Evolutionary conservation across 805 yeast genomes (phyloP).

Genomic region (Ogataea pini): DNA sequence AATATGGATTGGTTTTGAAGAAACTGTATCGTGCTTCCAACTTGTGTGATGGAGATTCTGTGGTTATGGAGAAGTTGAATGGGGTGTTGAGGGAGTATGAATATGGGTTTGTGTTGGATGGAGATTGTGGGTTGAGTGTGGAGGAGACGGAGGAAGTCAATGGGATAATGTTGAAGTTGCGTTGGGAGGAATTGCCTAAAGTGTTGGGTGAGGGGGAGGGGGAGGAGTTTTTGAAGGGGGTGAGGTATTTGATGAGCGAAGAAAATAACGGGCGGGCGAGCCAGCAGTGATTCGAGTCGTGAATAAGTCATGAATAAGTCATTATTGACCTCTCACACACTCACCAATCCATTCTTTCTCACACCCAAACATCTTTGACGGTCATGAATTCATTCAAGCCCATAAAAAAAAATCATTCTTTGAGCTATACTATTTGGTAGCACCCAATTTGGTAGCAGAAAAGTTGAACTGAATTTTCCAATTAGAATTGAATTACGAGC

Average conservation of each 20-base stretch:
- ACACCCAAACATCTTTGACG: too few relatives aligned
- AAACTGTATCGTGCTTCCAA: conserved; percentile 10
- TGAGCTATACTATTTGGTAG: too few relatives aligned
- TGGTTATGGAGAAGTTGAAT: conserved; percentile 3
- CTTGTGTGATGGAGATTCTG: background rate
- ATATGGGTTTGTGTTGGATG: conserved; percentile 6
- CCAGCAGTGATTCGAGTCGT: background rate
- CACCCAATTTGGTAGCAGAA: too few relatives aligned
- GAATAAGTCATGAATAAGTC: too few relatives aligned
- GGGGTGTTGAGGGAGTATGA: conserved; percentile 3
- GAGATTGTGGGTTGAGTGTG: conserved; percentile 1
- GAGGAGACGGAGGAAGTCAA: conserved; percentile 7
- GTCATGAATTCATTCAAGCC: too few relatives aligned
- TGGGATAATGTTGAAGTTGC: conserved; percentile 4
- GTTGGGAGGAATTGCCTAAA: too few relatives aligned
- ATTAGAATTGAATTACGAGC: too few relatives aligned
- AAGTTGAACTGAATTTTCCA: too few relatives aligned
- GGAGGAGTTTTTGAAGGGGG: conserved; percentile 10
- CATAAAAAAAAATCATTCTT: too few relatives aligned
- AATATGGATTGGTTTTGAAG: conserved; percentile 9
- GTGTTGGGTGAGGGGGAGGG: conserved; percentile 9
- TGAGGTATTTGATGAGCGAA: conserved; percentile 8
- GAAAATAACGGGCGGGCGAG: background rate
- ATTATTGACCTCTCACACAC: too few relatives aligned
- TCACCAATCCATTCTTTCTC: too few relatives aligned